Evolutionary conservation across 2,329 filamentous ascomycete species (phyloP), one percentile per base, ranked within the genome.

Genomic region (Pezicula carpinea): DNA sequence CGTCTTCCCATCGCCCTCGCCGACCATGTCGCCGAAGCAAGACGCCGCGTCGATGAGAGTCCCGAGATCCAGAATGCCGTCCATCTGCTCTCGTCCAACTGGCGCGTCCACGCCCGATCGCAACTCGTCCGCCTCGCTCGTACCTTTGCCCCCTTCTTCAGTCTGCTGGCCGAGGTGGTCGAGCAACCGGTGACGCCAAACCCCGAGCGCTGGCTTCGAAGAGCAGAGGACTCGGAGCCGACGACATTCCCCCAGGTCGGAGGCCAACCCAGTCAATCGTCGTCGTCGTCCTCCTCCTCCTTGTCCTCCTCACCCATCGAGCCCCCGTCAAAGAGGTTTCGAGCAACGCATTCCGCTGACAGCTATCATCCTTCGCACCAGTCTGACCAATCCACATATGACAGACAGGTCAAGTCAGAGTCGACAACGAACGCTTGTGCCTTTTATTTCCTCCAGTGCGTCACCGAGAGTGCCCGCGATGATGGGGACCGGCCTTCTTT

Each of bases 331-430:
- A 48, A 48, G 23, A 43, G 33, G 18, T 31, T 48, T 7, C 46
- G 46, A 29, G 21, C 38, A 31, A 22, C 14, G n/a, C 46, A 26
- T 4, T 48, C 39, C 26, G 11, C 46, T 3, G 32, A 43, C 18
- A 48, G 46, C n/a, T 45, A 45, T 32, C 11, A n/a, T 8, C 43
- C 43, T n/a, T 45, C 44, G 4, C 14, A 47, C 17, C 38, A 47
- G 26, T 26, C 17, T 17, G 40, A 43, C 29, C 40, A 43, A 21
- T 43, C 40, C n/a, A 43, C 23, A 10, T 14, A 43, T 43, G 26
- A 43, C 40, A 19, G 21, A 19, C 40, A 23, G 40, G 17, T 34
- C n/a, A 43, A 43, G 18, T 43, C 40, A 10, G 40, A 43, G 14
- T 8, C 21, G 15, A 44, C 32, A 4, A 44, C 43, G 5, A 44